phyloP scores from a whole-genome alignment of 306 rosid genomes.

The Prunus padus region DNA sequence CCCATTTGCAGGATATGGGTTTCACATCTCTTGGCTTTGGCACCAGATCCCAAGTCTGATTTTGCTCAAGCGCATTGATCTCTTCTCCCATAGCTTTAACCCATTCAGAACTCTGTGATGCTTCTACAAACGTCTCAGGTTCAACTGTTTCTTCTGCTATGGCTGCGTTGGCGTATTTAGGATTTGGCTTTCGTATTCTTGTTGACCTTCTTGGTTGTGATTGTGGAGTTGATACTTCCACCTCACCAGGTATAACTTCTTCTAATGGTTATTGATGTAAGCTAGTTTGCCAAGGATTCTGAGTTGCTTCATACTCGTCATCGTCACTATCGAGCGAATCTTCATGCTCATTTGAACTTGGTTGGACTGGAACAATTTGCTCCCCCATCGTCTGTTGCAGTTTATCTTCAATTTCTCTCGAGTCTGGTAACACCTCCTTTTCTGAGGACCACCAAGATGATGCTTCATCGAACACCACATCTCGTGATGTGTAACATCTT shows the following conservation, averaged over 20 bases:
- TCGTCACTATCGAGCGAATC: neutral
- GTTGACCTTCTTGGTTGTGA: conserved; percentile 4
- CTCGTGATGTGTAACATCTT: neutral
- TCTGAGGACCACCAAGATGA: conserved; percentile 8
- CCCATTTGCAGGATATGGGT: no score
- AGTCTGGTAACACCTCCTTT: conserved; percentile 1
- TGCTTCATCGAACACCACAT: conserved; percentile 11
- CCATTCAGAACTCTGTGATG: neutral
- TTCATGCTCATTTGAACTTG: neutral
- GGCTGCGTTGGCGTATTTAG: neutral
- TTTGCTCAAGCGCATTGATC: no score
- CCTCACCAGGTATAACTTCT: neutral
- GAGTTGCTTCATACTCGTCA: neutral
- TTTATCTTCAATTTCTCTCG: neutral
- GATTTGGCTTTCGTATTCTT: neutral
- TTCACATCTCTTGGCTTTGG: no score
- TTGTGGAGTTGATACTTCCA: neutral
- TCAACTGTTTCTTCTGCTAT: neutral
- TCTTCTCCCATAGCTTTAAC: no score
- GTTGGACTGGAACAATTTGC: neutral
- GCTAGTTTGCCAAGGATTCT: neutral
- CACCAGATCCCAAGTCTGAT: no score
- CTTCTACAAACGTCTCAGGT: neutral
- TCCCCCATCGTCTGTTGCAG: neutral
- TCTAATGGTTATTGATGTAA: neutral